phyloP scores from a whole-genome alignment of 2,329 filamentous ascomycete genomes.

The Ascochyta viciae-villosae region DNA sequence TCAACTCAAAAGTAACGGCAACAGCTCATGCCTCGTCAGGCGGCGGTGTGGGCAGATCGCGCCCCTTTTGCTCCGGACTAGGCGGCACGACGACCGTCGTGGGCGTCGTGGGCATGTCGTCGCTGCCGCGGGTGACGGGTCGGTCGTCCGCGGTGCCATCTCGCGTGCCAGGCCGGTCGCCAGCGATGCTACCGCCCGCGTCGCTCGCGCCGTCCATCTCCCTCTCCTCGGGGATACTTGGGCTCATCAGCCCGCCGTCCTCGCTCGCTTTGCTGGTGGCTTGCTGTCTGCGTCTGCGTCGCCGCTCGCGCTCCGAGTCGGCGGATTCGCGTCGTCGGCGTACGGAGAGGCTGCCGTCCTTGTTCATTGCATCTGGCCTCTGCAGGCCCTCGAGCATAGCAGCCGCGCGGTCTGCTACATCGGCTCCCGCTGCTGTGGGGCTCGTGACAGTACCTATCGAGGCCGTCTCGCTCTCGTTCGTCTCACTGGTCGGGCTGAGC shows the following conservation, averaged over 20 bases:
- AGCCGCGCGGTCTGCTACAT: conserved; percentile 85
- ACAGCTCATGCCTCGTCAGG: conserved; percentile 28
- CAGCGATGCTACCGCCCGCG: conserved; percentile 15
- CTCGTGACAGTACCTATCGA: conserved; percentile 32
- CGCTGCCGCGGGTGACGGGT: conserved; percentile 17
- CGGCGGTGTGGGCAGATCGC: conserved; percentile 41
- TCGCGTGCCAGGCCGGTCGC: conserved; percentile 15
- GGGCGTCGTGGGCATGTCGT: conserved; percentile 32
- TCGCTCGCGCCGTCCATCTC: conserved; percentile 16
- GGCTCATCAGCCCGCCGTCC: conserved; percentile 43
- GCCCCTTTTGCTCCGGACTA: conserved; percentile 42
- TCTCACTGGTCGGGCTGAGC: conserved; percentile 59
- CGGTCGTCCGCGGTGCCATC: conserved; percentile 18
- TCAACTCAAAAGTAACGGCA: no score
- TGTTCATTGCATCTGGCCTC: conserved; percentile 63
- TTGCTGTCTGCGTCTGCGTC: conserved; percentile 63
- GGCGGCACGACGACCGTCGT: conserved; percentile 49
- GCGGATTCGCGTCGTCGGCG: conserved; percentile 75
- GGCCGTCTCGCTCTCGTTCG: conserved; percentile 34
- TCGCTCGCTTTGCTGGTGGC: conserved; percentile 42
- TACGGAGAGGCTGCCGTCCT: conserved; percentile 56
- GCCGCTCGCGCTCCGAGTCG: conserved; percentile 76
- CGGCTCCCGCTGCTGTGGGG: conserved; percentile 54
- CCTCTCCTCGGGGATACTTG: conserved; percentile 42
- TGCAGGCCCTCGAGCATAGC: conserved; percentile 84